Percentiles rank a stretch among this genome's conserved stretches.
Conservation (phyloP, 2,329 filamentous ascomycete genomes). For the Fusarium vanettenii region DNA sequence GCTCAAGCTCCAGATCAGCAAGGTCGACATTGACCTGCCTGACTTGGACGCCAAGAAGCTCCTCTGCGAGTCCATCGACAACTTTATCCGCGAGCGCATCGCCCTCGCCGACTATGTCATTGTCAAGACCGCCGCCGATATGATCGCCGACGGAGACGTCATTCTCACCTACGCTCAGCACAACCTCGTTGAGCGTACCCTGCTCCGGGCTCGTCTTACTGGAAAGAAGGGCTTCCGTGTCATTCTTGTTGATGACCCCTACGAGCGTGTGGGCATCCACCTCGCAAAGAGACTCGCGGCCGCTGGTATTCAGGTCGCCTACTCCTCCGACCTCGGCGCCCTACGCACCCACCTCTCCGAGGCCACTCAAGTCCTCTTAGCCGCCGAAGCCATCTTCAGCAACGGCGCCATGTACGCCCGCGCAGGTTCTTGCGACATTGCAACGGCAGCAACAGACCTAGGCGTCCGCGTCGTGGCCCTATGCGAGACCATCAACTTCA, state of each 20-base stretch:
- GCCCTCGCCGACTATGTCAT: constrained; percentile 89
- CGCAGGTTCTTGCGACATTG: constrained; percentile 87
- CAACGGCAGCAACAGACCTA: constrained; percentile 81
- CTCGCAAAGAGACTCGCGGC: constrained; percentile 77
- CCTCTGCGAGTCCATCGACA: constrained; percentile 84
- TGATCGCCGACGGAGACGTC: constrained; percentile 83
- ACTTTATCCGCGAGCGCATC: constrained; percentile 90
- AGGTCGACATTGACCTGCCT: constrained; percentile 86
- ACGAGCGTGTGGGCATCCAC: constrained; percentile 62
- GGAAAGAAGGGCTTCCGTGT: constrained; percentile 82
- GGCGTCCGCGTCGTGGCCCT: constrained; percentile 87
- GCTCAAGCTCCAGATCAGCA: constrained; percentile 92
- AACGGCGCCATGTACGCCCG: constrained; percentile 92
- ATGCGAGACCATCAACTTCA: constrained; percentile 96
- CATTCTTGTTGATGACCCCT: constrained; percentile 81
- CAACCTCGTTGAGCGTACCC: constrained; percentile 84
- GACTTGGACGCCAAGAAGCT: constrained; percentile 85
- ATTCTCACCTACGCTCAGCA: constrained; percentile 90
- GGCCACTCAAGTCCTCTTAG: constrained; percentile 82
- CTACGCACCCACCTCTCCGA: constrained; percentile 77
- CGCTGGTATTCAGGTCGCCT: constrained; percentile 81
- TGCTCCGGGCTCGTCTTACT: constrained; percentile 75
- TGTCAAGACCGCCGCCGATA: constrained; percentile 77
- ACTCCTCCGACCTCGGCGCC: constrained; percentile 81
- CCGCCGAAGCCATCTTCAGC: constrained; percentile 94